Evolutionary conservation across 2,329 filamentous ascomycete genomes (phyloP).

Genomic region (Plectosphaerella plurivora): DNA sequence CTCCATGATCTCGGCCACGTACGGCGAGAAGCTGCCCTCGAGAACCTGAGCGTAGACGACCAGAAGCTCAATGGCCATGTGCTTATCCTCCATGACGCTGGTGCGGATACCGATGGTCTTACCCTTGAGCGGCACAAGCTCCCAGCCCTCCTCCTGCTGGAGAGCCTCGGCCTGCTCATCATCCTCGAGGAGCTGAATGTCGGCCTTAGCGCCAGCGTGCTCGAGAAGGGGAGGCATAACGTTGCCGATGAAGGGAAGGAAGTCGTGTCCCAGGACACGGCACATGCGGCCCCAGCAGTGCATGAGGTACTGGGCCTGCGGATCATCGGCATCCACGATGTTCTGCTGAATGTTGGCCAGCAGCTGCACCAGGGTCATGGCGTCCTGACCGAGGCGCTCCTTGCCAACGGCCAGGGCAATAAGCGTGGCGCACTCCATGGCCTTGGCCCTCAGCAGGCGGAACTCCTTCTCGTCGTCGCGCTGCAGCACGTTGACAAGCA

Average conservation of each 20-base stretch:
- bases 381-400: conserved; percentile 83
- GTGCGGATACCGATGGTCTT: conserved; percentile 99
- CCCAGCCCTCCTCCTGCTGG: conserved; percentile 95
- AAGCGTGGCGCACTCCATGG: conserved; percentile 97
- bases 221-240: conserved; percentile 94
- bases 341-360: conserved; percentile 81
- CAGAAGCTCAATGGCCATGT: conserved; percentile 98
- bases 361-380: conserved; percentile 80
- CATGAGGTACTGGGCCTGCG: conserved; percentile 93
- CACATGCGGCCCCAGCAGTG: conserved; percentile 99
- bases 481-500: conserved; percentile 83
- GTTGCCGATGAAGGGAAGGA: conserved; percentile 84
- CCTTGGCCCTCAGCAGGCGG: conserved; percentile 86
- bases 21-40: conserved; percentile 88
- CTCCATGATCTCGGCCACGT: conserved; percentile 90
- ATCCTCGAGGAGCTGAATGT: conserved; percentile 93
- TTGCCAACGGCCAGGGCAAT: conserved; percentile 95
- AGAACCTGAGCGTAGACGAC: conserved; percentile 96
- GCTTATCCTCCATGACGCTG: conserved; percentile 94
- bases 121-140: conserved; percentile 91
- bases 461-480: conserved; percentile 93
- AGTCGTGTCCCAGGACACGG: conserved; percentile 83
- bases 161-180: conserved; percentile 91
- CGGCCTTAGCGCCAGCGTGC: conserved; percentile 89
- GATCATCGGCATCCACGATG: conserved; percentile 88